A percentile compares a stretch with the other conserved stretches of the same genome.
Conservation (phyloP, 805 yeast species). For the Starmerella davenportii region DNA sequence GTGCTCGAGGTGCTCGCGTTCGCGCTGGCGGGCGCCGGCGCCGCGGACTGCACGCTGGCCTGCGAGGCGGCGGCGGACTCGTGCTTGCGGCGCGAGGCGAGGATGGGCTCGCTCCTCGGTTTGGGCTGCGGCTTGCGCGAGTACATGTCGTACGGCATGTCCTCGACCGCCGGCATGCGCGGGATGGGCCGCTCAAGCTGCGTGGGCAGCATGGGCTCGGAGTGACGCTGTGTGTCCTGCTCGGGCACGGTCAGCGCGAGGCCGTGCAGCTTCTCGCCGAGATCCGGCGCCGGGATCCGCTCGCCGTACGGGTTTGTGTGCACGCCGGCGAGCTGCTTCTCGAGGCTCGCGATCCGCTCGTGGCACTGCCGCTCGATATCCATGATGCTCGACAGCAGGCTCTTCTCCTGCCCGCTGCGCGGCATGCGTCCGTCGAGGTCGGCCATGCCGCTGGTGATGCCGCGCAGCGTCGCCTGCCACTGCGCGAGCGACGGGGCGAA, state of each 20-base stretch:
- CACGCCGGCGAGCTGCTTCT: constrained; percentile 15
- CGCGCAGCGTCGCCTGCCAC: constrained; percentile 24
- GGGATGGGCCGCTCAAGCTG: constrained; percentile 5
- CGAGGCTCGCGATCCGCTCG: constrained; percentile 20
- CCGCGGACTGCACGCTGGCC: background rate
- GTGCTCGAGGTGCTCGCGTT: background rate
- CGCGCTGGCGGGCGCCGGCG: background rate
- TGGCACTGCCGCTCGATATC: constrained; percentile 27
- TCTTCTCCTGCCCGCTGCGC: constrained; percentile 21
- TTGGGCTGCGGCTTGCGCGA: constrained; percentile 1
- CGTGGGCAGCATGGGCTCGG: background rate
- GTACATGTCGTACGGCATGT: constrained; percentile 18
- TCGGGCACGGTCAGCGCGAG: background rate
- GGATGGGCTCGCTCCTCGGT: background rate
- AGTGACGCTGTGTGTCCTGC: background rate
- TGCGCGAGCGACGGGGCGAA: constrained; percentile 21
- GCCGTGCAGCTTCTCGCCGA: background rate
- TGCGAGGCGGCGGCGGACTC: background rate
- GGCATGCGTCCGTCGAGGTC: constrained; percentile 21
- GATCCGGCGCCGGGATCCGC: background rate
- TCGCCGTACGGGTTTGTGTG: constrained; percentile 9
- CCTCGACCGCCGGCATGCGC: constrained; percentile 7
- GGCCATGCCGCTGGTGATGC: constrained; percentile 21
- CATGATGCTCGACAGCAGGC: constrained; percentile 22
- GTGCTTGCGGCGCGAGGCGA: background rate